Percentiles rank a stretch among this genome's conserved stretches.
phyloP scores from a whole-genome alignment of 257 asterid species.

The Thymus quinquecostatus region DNA sequence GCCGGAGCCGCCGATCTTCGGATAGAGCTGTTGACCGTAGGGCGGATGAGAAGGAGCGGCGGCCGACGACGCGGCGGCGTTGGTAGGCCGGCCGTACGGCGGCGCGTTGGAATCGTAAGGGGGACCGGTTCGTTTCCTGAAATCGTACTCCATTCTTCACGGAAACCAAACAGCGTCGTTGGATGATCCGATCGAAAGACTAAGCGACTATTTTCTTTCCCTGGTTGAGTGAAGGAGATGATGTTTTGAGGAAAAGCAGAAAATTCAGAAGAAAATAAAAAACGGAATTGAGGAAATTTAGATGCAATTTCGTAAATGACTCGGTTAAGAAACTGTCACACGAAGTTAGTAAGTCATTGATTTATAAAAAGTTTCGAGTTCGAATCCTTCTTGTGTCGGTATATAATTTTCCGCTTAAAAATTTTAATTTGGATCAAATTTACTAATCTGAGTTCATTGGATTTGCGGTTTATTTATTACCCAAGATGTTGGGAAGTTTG shows the following conservation, averaged over 20 bases:
- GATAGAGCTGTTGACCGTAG: slow-evolving; percentile 56
- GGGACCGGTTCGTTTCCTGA: slow-evolving; percentile 42
- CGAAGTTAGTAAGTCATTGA: too few species aligned
- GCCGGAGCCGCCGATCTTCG: slow-evolving; percentile 51
- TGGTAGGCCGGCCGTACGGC: slow-evolving; percentile 40
- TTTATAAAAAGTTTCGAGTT: too few species aligned
- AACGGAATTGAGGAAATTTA: slow-evolving; percentile 5
- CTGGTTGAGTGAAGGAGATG: not conserved
- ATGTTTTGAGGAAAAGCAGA: not conserved
- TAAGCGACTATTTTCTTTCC: not conserved
- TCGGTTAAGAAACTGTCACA: not conserved
- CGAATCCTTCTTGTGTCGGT: too few species aligned
- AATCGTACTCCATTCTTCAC: slow-evolving; percentile 54
- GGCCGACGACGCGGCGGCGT: slow-evolving; percentile 44
- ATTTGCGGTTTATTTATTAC: too few species aligned
- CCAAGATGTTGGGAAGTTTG: too few species aligned
- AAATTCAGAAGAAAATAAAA: not conserved
- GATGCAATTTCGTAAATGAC: slow-evolving; percentile 25
- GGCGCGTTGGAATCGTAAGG: slow-evolving; percentile 45
- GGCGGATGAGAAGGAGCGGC: slow-evolving; percentile 34
- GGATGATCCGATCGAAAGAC: slow-evolving; percentile 26
- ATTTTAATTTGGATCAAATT: too few species aligned
- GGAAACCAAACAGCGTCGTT: not conserved
- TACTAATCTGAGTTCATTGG: too few species aligned
- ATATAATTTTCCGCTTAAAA: too few species aligned